Base-by-base conservation (phyloP, 805 yeast genomes). In the Saccharomycopsis synnaedendra region DNA sequence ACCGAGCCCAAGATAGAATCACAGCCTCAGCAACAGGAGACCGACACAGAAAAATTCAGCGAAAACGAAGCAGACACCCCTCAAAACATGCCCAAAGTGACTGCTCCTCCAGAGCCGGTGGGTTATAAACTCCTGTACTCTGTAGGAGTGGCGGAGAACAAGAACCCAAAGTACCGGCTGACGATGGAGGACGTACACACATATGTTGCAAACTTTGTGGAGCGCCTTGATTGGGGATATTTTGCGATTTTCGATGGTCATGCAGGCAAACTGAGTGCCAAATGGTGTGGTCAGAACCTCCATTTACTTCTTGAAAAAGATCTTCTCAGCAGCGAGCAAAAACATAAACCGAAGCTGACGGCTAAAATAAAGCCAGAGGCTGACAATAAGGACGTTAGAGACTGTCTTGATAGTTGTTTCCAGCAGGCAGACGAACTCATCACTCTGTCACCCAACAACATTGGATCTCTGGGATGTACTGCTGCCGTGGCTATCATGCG, bases 181-280 rank as follows among this genome's bases (percentile, higher is more conserved):
- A 78, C 88, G 32, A 90, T 90, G 98, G 98, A 90, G 61, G 98
- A 90, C 62, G 93, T 90, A 5, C 97, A 90, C 62, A 85, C 94
- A 0, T 86, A 84, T 57, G 87, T 88, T 38, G 88, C 93, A 55
- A 88, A 89, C 67, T 89, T 85, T 68, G 93, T 89, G n/a, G 95
- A 86, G 56, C 64, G 87, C 49, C 68, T 83, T 32, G 96, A 88
- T 61, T 84, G 95, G 83, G 97, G 96, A 2, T 90, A 85, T 61
- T 88, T 90, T 72, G 97, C 94, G 11, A 74, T 90, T 1, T 90
- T 88, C 64, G 98, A 90, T 64, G 98, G 98, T 7, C 98, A 90
- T 65, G 97, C 97, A 2, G 98, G 98, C 28, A 79, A 79, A 47
- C 86, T 80, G 55, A 82, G 95, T 5, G 95, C 98, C 1, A 77